These are phyloP conservation scores for Starmerella roubikii DNA, from an alignment of 805 yeast species.

Conservation along the genomic window DNA sequence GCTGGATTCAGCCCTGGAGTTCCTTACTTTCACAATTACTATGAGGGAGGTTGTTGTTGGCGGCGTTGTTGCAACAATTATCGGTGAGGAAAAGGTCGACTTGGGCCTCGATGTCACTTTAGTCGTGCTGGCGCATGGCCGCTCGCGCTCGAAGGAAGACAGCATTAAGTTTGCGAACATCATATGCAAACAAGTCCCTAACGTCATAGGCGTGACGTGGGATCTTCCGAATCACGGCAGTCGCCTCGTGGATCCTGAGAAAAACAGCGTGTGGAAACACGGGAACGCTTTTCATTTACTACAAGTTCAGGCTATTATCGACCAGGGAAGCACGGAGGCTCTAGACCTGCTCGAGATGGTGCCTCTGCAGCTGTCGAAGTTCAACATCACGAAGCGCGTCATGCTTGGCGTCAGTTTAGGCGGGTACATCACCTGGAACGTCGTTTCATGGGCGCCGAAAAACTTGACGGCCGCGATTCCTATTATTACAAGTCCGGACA, in stretches of 20 bases:
- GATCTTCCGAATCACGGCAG: constrained; percentile 47
- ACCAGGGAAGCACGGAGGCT: constrained; percentile 36
- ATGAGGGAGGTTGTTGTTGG: constrained; percentile 27
- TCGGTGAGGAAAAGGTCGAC: constrained; percentile 28
- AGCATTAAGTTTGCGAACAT: constrained; percentile 31
- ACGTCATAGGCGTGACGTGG: constrained; percentile 34
- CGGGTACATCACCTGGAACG: constrained; percentile 41
- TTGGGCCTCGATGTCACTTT: constrained; percentile 25
- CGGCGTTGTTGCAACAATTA: constrained; percentile 35
- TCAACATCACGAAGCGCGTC: constrained; percentile 23
- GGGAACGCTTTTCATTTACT: constrained; percentile 39
- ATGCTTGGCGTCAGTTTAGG: constrained; percentile 43
- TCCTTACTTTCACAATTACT: too few species aligned
- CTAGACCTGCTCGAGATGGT: constrained; percentile 33
- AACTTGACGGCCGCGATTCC: constrained; percentile 30
- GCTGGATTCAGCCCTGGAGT: too few species aligned
- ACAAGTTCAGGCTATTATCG: constrained; percentile 38
- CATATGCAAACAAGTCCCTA: constrained; percentile 12
- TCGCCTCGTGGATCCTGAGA: constrained; percentile 27
- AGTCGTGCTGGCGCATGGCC: constrained; percentile 35
- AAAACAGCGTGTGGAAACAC: constrained; percentile 34
- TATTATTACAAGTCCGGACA: constrained; percentile 37
- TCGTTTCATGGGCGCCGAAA: constrained; percentile 31
- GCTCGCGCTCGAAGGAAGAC: constrained; percentile 30
- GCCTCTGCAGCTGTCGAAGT: constrained; percentile 27